These are phyloP conservation scores for Fusarium incarnatum DNA, from an alignment of 2,329 filamentous ascomycete species.

Conservation along the genomic window DNA sequence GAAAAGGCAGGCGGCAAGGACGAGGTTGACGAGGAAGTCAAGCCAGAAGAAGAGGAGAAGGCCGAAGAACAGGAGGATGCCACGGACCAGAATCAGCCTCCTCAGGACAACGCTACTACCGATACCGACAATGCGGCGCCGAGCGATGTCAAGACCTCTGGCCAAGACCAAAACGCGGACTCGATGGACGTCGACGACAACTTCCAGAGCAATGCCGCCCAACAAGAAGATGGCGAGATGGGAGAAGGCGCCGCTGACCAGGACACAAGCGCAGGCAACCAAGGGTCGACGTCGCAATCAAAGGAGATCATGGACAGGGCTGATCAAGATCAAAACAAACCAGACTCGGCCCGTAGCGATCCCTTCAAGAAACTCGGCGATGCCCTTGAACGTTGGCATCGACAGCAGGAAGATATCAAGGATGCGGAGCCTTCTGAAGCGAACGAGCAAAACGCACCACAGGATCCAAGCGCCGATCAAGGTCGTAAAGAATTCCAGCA, in stretches of 20 bases:
- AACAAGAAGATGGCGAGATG: slow-evolving; percentile 74
- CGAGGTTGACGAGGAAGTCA: slow-evolving; percentile 61
- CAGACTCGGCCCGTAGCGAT: slow-evolving; percentile 63
- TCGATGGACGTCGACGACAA: slow-evolving; percentile 72
- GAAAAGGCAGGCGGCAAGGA: slow-evolving; percentile 52
- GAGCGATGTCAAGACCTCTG: slow-evolving; percentile 72
- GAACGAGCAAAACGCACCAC: slow-evolving; percentile 54
- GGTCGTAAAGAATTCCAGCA: slow-evolving; percentile 91
- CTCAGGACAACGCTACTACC: slow-evolving; percentile 62
- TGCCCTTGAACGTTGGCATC: slow-evolving; percentile 91
- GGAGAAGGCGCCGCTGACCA: slow-evolving; percentile 74
- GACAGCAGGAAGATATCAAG: slow-evolving; percentile 85
- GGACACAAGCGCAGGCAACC: slow-evolving; percentile 71
- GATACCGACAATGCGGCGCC: slow-evolving; percentile 72
- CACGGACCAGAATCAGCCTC: slow-evolving; percentile 51
- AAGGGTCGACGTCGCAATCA: slow-evolving; percentile 65
- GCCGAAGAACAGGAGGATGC: slow-evolving; percentile 67
- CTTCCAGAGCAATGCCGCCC: slow-evolving; percentile 68
- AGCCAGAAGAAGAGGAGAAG: slow-evolving; percentile 62
- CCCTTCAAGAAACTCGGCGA: slow-evolving; percentile 96
- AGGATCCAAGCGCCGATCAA: slow-evolving; percentile 67
- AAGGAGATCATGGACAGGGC: slow-evolving; percentile 62
- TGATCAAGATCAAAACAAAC: slow-evolving; percentile 56
- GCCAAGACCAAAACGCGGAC: slow-evolving; percentile 73
- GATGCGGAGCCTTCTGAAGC: slow-evolving; percentile 61